These are phyloP conservation scores for Pleurozium schreberi DNA, from an alignment of 225 moss, liverwort and hornwort species.

Conservation along the genomic window DNA sequence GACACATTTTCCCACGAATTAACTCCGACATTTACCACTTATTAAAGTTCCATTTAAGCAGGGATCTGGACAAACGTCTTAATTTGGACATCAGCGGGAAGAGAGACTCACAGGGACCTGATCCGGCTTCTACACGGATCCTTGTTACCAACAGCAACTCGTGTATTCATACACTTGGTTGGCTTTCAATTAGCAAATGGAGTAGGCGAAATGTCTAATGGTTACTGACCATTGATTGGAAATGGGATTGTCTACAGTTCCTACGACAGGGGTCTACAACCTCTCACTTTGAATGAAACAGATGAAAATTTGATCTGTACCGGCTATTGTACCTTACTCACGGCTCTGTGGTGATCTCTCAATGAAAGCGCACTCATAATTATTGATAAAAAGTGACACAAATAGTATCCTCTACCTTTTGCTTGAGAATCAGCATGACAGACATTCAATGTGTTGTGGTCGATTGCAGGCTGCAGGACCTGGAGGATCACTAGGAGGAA, in stretches of 20 bases:
- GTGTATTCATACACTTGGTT: background rate
- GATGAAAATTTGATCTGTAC: background rate
- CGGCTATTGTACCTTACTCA: background rate
- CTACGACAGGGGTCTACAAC: background rate
- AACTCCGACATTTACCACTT: background rate
- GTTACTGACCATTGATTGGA: background rate
- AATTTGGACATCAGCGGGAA: background rate
- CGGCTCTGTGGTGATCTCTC: background rate
- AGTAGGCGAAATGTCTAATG: background rate
- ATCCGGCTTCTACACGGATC: background rate
- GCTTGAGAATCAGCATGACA: background rate
- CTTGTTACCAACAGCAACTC: background rate
- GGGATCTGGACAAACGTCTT: background rate
- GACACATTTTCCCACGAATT: background rate
- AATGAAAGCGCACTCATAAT: background rate
- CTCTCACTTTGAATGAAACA: background rate
- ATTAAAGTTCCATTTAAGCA: background rate
- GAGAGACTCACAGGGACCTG: background rate
- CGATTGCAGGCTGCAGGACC: conserved; percentile 8
- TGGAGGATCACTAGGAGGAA: conserved; percentile 6
- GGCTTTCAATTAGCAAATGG: background rate
- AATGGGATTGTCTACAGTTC: background rate
- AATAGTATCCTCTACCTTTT: background rate
- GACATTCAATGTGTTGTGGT: background rate
- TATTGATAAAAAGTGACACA: background rate